phyloP scores from a whole-genome alignment of 2,329 filamentous ascomycete species.

The Colletotrichum acutatum region DNA sequence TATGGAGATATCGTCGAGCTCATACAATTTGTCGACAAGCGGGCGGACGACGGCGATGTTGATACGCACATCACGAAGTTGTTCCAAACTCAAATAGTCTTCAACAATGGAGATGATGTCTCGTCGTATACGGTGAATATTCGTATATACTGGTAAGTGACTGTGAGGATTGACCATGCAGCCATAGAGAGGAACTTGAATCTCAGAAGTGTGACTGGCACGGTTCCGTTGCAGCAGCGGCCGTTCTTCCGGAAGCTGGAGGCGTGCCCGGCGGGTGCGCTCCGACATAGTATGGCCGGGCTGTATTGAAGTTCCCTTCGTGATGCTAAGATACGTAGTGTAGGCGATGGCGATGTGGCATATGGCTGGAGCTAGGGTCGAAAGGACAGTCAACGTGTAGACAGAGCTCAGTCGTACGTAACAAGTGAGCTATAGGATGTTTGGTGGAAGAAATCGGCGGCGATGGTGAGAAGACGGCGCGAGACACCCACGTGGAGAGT shows the following conservation, averaged over 20 bases:
- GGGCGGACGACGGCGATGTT: slow-evolving; percentile 84
- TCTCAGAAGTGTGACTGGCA: slow-evolving; percentile 49
- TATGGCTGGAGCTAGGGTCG: not conserved
- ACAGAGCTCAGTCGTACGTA: slow-evolving; percentile 13
- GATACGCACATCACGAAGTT: slow-evolving; percentile 83
- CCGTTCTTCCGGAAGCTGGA: slow-evolving; percentile 39
- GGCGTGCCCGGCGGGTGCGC: slow-evolving; percentile 26
- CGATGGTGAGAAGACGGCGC: slow-evolving; percentile 2
- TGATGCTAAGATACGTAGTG: not conserved
- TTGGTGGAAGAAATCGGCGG: slow-evolving; percentile 3
- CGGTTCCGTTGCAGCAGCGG: slow-evolving; percentile 50
- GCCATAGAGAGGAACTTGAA: slow-evolving; percentile 58
- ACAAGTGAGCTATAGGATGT: not conserved
- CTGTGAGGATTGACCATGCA: slow-evolving; percentile 68
- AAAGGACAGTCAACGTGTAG: not conserved
- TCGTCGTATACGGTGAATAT: slow-evolving; percentile 77
- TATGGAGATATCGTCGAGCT: slow-evolving; percentile 82
- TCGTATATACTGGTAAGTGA: slow-evolving; percentile 78
- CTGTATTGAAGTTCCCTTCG: not conserved
- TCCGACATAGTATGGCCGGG: slow-evolving; percentile 38
- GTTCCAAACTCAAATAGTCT: slow-evolving; percentile 74
- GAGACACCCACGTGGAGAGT: slow-evolving; percentile 4
- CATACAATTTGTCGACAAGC: slow-evolving; percentile 85
- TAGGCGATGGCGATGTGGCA: not conserved
- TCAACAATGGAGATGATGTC: slow-evolving; percentile 73